Percentiles rank a stretch among this genome's conserved stretches.
These are phyloP conservation scores for Amanita rubescens DNA, from an alignment of 768 basidiomycete species.

Conservation along the genomic window DNA sequence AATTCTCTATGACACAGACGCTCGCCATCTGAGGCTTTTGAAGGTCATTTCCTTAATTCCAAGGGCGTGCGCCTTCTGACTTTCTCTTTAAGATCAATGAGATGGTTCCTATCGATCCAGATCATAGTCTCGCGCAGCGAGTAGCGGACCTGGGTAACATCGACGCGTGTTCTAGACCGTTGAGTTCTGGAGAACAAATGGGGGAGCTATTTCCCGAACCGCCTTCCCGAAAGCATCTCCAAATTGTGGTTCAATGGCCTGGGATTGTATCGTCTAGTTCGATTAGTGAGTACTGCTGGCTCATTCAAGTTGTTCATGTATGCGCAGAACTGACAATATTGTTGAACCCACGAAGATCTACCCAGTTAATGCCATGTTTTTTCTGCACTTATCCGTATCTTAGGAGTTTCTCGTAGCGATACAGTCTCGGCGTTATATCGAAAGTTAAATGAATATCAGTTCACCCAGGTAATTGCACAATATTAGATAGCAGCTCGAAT, in stretches of 20 bases:
- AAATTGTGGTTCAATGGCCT: not conserved
- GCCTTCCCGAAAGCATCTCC: not conserved
- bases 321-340: no score
- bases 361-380: not conserved
- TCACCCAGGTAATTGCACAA: conserved; percentile 8
- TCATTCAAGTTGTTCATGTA: no score
- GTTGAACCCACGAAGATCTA: not conserved
- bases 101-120: not conserved
- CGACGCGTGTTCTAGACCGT: not conserved
- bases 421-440: conserved; percentile 6
- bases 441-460: not conserved
- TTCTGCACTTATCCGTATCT: not conserved
- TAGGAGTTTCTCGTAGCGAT: not conserved
- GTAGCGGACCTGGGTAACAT: not conserved
- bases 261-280: not conserved
- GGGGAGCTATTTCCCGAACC: not conserved
- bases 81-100: not conserved
- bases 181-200: not conserved
- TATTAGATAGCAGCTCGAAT: not conserved
- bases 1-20: not conserved
- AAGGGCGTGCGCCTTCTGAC: not conserved
- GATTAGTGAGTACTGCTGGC: no score
- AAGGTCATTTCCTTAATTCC: not conserved
- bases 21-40: not conserved
- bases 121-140: not conserved